Base-by-base conservation (phyloP, 441 rosid genomes). In the Pelargonium exstipulatum region DNA sequence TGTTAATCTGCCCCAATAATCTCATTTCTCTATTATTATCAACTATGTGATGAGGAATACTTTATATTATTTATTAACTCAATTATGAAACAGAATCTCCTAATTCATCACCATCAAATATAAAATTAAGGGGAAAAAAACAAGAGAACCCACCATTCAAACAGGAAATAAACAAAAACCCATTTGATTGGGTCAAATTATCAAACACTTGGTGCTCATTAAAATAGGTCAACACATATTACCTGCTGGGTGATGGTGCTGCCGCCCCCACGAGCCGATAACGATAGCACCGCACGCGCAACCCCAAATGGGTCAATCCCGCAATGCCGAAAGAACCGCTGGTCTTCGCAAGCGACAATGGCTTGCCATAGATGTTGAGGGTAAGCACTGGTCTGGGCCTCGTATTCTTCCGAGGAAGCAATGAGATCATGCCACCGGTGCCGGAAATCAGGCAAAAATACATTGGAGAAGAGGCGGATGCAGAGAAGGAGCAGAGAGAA, bases 161-260 rank as follows among this genome's bases (percentile, higher is more conserved):
- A 37, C 7, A 0, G 2, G 24, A 60, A 35, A 58, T 29, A 70
- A 49, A 71, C 9, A 61, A 72, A 72, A 69, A 57, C 63, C 63
- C 3, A 71, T 69, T 74, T 78, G 58, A 43, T 57, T 71, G 49
- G 49, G 79, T 26, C 46, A 79, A 71, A 68, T 16, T 48, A 73
- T 63, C 84, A 67, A 81, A 85, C 76, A 68, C 17, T 9, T 78
- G 37, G 61, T n/a, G 49, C 5, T 70, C 81, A 71, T 51, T 5
- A 29, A 45, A 20, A n/a, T 9, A 37, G 24, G 17, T 3, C 24
- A 65, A 35, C 5, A 20, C 42, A 9, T 5, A 49, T 24, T 13
- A 79, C 85, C 78, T 75, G 81, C 66, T 76, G 76, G 45, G 79
- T 74, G 49, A 68, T 70, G 37, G 83, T 70, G 73, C 75, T 77